phyloP scores from a whole-genome alignment of 148 eudicot species.

The Spergularia marina region DNA sequence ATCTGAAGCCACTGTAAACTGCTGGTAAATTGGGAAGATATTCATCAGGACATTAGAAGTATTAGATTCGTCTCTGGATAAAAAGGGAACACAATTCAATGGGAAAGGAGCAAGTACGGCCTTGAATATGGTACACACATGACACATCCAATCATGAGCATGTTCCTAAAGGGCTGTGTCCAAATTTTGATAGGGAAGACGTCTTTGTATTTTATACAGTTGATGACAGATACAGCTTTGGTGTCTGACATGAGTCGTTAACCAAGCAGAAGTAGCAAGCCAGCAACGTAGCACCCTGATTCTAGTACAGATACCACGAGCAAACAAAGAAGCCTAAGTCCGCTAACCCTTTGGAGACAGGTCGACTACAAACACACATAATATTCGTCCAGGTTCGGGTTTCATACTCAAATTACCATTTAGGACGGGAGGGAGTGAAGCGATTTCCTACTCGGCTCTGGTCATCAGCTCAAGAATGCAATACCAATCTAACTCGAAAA shows the following conservation, averaged over 20 bases:
- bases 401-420: no score
- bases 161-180: slow-evolving; percentile 7
- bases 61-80: slow-evolving; percentile 12
- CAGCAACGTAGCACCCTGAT: no score
- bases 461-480: background rate
- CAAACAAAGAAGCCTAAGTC: no score
- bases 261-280: no score
- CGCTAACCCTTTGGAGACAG: no score
- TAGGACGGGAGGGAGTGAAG: background rate
- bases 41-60: slow-evolving; percentile 11
- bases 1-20: background rate
- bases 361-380: no score
- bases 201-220: slow-evolving; percentile 1
- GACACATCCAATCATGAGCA: slow-evolving; percentile 25
- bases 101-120: slow-evolving; percentile 18
- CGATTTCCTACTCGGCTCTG: background rate
- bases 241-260: slow-evolving; percentile 4
- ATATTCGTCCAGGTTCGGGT: no score
- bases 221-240: background rate
- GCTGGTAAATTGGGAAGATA: slow-evolving; percentile 13
- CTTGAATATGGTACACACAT: slow-evolving; percentile 22
- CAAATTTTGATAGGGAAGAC: slow-evolving; percentile 11
- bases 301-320: no score
- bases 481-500: background rate
- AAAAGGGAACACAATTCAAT: slow-evolving; percentile 8